Conservation (phyloP, 345 rosid species). For the Populus tremula region DNA sequence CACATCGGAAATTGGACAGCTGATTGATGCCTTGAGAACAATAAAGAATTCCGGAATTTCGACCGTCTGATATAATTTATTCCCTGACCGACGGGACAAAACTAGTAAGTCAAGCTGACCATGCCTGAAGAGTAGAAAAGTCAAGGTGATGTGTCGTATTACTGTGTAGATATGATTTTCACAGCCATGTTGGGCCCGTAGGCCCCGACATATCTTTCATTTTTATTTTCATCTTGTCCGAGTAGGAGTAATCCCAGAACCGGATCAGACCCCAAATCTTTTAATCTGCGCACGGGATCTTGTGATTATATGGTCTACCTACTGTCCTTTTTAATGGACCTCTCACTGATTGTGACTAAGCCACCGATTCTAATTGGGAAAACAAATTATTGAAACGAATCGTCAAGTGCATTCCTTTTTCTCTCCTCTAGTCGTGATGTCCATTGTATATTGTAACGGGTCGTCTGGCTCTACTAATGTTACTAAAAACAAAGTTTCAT, state of each 20-base stretch:
- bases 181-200: background rate
- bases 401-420: too few relatives aligned
- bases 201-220: constrained; percentile 13
- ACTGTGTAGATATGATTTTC: background rate
- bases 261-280: background rate
- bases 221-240: constrained; percentile 2
- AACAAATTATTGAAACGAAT: too few relatives aligned
- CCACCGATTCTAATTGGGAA: too few relatives aligned
- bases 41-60: too few relatives aligned
- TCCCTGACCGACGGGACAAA: background rate
- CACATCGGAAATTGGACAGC: too few relatives aligned
- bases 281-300: background rate
- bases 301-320: background rate
- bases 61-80: background rate
- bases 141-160: background rate
- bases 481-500: too few relatives aligned
- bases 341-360: too few relatives aligned
- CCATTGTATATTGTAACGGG: too few relatives aligned
- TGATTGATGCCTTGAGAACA: too few relatives aligned
- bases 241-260: background rate
- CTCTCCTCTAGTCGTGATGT: too few relatives aligned
- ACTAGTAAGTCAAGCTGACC: background rate
- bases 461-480: too few relatives aligned
- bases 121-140: background rate
- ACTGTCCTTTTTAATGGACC: background rate